Evolutionary conservation across 2,329 filamentous ascomycete genomes (phyloP).

Genomic region (Pezicula neosporulosa): DNA sequence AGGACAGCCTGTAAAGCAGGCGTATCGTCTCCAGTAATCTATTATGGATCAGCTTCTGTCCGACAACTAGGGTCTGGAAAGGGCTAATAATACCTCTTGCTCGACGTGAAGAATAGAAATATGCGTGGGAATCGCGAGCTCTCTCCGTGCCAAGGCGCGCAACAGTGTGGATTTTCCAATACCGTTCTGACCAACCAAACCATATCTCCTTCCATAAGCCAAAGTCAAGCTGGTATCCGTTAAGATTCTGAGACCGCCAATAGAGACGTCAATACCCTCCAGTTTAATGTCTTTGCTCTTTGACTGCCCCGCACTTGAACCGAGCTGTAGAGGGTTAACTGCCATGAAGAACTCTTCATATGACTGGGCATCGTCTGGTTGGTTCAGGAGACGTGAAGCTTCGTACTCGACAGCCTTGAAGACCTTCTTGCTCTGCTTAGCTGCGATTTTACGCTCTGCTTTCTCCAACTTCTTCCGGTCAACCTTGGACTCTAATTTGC

Average conservation of each 20-base stretch:
- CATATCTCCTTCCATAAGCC: constrained; percentile 89
- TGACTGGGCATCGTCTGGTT: constrained; percentile 78
- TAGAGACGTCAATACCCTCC: constrained; percentile 92
- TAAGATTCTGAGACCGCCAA: constrained; percentile 83
- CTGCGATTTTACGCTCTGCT: constrained; percentile 93
- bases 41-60: constrained; percentile 16
- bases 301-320: constrained; percentile 60
- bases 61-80: background rate
- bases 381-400: constrained; percentile 82
- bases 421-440: constrained; percentile 96
- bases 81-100: constrained; percentile 70
- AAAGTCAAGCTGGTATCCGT: constrained; percentile 88
- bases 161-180: constrained; percentile 96
- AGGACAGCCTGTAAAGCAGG: constrained; percentile 91
- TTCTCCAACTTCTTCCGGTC: constrained; percentile 99
- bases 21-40: constrained; percentile 95
- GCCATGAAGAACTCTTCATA: constrained; percentile 99
- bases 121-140: constrained; percentile 90
- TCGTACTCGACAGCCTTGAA: constrained; percentile 99
- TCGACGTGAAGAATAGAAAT: constrained; percentile 99
- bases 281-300: constrained; percentile 99
- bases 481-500: constrained; percentile 96
- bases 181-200: constrained; percentile 98
- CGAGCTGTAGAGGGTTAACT: constrained; percentile 92
- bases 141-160: constrained; percentile 85